Evolutionary conservation across 2,329 filamentous ascomycete species (phyloP), one percentile per base, ranked within the genome.

Genomic region (Colletotrichum australisinense): DNA sequence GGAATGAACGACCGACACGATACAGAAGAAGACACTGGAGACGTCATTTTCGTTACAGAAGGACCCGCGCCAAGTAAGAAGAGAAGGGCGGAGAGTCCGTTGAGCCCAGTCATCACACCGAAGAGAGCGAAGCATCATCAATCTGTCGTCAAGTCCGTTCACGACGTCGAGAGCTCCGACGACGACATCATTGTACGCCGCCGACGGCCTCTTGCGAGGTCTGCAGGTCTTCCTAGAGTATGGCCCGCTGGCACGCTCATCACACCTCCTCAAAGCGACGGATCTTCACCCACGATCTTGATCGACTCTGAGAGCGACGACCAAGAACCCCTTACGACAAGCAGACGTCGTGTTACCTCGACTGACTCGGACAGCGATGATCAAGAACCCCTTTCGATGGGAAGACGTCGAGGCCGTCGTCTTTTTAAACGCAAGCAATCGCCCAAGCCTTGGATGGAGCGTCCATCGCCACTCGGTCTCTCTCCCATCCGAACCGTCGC

Each of bases 71-170:
- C 16, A 38, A 19, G 35, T 19, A 66, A n/a, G 7, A 73, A 71
- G 30, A 63, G 66, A 53, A 64, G 59, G 35, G 32, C 5, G 5
- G 19, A 62, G 5, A 30, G 9, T 16, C 22, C 32, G 22, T 16
- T 56, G 46, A 6, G 38, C n/a, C 32, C 58, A 24, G n/a, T 35
- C 26, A 24, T 56, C 9, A 26, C 5, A 19, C 38, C n/a, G 12
- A 69, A 73, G 22, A 73, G 46, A 35, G 42, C 16, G 38, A 69
- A 52, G 19, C 42, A 22, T 5, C 46, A 30, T 16, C 24, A 24
- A 4, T 22, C 35, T 2, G 8, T 46, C 0, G 30, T 24, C 24
- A 24, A 42, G 7, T 22, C 35, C 16, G 8, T 46, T 0, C 19
- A 30, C 24, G 32, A 42, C 24, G 4, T n/a, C 16, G 22, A 35